Percentiles rank a stretch among this genome's conserved stretches.
Conservation (phyloP, 2,329 filamentous ascomycete genomes). For the Aureobasidium vineae region DNA sequence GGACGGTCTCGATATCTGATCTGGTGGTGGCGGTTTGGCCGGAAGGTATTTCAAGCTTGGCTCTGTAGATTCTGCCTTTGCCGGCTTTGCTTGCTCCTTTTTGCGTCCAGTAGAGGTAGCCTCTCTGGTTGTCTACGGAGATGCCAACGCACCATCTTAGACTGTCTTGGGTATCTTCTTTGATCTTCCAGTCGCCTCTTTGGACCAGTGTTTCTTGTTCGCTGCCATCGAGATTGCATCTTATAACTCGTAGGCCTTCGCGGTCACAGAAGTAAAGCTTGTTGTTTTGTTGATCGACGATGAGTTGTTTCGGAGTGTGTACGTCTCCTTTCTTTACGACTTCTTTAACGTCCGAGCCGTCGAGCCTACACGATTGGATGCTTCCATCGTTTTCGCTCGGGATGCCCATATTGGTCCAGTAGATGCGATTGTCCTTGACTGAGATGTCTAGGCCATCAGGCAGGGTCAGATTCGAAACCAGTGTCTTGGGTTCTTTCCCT, state of each 20-base stretch:
- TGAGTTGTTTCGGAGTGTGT: conserved; percentile 52
- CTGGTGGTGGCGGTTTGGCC: conserved; percentile 40
- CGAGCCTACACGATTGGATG: conserved; percentile 42
- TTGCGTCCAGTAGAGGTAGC: conserved; percentile 60
- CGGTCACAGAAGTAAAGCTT: conserved; percentile 48
- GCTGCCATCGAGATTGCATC: conserved; percentile 41
- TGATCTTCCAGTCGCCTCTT: conserved; percentile 42
- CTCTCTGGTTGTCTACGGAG: conserved; percentile 44
- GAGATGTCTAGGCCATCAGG: conserved; percentile 45
- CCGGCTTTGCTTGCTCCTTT: conserved; percentile 53
- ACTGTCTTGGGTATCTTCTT: conserved; percentile 10
- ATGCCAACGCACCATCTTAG: conserved; percentile 59
- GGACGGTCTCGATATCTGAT: conserved; percentile 46
- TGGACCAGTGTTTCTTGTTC: conserved; percentile 44
- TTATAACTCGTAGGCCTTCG: conserved; percentile 44
- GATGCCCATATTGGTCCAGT: conserved; percentile 38
- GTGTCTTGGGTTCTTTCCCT: conserved; percentile 45
- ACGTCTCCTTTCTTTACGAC: conserved; percentile 48
- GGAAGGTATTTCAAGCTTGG: conserved; percentile 44
- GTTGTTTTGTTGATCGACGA: conserved; percentile 33
- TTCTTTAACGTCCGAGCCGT: conserved; percentile 36
- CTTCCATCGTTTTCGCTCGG: conserved; percentile 29
- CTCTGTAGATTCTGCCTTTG: conserved; percentile 55
- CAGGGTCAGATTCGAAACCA: conserved; percentile 60
- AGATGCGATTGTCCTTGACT: conserved; percentile 38